phyloP scores from a whole-genome alignment of 192 early-diverging fungal genomes.

The Allomyces macrogynus region DNA sequence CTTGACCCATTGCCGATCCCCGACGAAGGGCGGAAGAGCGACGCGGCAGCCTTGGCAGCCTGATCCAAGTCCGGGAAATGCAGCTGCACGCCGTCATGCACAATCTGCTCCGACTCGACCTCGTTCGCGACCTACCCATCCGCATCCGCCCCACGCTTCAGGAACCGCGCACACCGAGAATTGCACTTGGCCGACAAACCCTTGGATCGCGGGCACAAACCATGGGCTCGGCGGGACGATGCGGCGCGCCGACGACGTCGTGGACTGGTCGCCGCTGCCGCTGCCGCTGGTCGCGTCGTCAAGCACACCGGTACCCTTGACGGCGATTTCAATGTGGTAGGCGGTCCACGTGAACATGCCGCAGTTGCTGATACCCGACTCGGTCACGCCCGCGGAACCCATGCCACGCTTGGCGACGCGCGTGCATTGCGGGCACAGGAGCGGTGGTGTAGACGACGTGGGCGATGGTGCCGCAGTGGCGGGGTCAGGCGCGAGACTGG shows the following conservation, averaged over 20 bases:
- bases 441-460: slow-evolving; percentile 3
- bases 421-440: not conserved
- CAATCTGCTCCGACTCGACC: slow-evolving; percentile 97
- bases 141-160: slow-evolving; percentile 87
- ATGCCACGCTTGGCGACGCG: not conserved
- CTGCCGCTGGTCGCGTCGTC: not conserved
- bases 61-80: slow-evolving; percentile 1
- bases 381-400: slow-evolving; percentile 1
- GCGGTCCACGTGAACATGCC: slow-evolving; percentile 96
- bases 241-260: too few species aligned
- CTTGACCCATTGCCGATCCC: slow-evolving; percentile 15
- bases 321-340: slow-evolving; percentile 42
- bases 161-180: slow-evolving; percentile 83
- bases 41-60: slow-evolving; percentile 7
- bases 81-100: slow-evolving; percentile 42
- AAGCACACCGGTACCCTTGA: slow-evolving; percentile 34
- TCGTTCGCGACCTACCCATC: slow-evolving; percentile 75
- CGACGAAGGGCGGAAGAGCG: not conserved
- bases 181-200: slow-evolving; percentile 93
- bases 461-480: slow-evolving; percentile 3
- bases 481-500: not conserved
- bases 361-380: slow-evolving; percentile 22
- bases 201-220: slow-evolving; percentile 70
- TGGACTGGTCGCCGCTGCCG: too few species aligned
- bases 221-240: slow-evolving; percentile 15